phyloP scores from a whole-genome alignment of 306 rosid genomes.

The Hippophae rhamnoides region DNA sequence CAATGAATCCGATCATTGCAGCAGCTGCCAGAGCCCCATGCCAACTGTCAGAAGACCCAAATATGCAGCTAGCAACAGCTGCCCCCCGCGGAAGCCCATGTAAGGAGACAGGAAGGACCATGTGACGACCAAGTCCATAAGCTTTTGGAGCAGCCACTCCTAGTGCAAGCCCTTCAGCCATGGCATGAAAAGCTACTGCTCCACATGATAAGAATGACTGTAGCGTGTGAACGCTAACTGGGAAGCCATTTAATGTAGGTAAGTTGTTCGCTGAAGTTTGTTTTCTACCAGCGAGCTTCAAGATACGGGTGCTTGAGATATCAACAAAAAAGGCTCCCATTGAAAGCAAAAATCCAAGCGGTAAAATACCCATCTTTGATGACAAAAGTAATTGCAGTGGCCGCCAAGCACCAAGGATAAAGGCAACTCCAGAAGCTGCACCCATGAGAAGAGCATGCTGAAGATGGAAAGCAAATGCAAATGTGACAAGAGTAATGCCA shows the following conservation, averaged over 20 bases:
- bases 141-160: constrained; percentile 99
- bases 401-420: constrained; percentile 94
- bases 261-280: constrained; percentile 51
- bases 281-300: constrained; percentile 51
- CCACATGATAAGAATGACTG: constrained; percentile 91
- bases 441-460: constrained; percentile 97
- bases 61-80: constrained; percentile 94
- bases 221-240: constrained; percentile 78
- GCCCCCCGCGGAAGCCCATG: constrained; percentile 98
- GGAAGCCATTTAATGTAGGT: constrained; percentile 36
- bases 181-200: constrained; percentile 77
- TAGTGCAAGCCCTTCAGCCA: constrained; percentile 94
- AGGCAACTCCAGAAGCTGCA: constrained; percentile 88
- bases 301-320: constrained; percentile 40
- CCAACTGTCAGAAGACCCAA: constrained; percentile 94
- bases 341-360: constrained; percentile 43
- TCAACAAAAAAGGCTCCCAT: constrained; percentile 65
- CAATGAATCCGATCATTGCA: constrained; percentile 75
- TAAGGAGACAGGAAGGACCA: constrained; percentile 94
- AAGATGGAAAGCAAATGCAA: constrained; percentile 71
- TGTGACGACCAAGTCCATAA: constrained; percentile 87
- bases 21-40: constrained; percentile 83
- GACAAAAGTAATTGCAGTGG: constrained; percentile 73
- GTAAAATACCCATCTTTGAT: constrained; percentile 64
- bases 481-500: constrained; percentile 62